These are phyloP conservation scores for Claviceps africana DNA, from an alignment of 2,329 filamentous ascomycete genomes.

Conservation along the genomic window DNA sequence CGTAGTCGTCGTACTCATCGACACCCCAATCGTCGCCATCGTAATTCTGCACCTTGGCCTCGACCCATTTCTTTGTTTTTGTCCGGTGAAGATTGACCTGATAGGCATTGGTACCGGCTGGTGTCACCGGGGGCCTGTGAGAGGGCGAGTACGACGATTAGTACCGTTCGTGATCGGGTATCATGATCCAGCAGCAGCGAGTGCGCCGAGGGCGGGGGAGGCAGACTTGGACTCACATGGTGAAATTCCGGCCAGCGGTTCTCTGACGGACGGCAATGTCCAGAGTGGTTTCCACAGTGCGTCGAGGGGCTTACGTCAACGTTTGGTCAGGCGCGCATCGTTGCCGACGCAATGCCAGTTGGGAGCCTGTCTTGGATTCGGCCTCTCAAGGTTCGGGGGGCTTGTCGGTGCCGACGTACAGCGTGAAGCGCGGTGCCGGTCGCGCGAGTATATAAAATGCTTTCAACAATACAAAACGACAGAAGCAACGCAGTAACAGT, in stretches of 20 bases:
- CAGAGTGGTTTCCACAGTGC: conserved; percentile 10
- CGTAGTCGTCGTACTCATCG: conserved; percentile 60
- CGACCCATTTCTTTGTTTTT: conserved; percentile 91
- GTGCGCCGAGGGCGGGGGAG: not conserved
- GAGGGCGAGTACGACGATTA: conserved; percentile 6
- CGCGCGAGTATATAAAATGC: not conserved
- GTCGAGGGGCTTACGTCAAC: not conserved
- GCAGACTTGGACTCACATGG: conserved; percentile 13
- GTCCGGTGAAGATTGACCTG: conserved; percentile 75
- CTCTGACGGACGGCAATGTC: conserved; percentile 17
- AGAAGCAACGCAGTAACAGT: too few relatives aligned
- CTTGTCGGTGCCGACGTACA: not conserved
- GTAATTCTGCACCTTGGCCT: conserved; percentile 75
- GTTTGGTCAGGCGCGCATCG: conserved; percentile 4
- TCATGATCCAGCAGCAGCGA: not conserved
- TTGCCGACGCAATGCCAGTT: not conserved
- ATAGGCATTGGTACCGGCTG: conserved; percentile 34
- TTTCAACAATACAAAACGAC: not conserved
- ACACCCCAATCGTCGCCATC: conserved; percentile 90
- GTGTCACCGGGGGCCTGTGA: conserved; percentile 18
- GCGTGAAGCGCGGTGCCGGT: not conserved
- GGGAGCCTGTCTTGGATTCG: not conserved
- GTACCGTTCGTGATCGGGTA: not conserved
- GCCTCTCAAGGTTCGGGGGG: not conserved
- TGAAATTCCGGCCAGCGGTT: conserved; percentile 14